Evolutionary conservation across 2,329 filamentous ascomycete genomes (phyloP).

Genomic region (Trichoderma koningii): DNA sequence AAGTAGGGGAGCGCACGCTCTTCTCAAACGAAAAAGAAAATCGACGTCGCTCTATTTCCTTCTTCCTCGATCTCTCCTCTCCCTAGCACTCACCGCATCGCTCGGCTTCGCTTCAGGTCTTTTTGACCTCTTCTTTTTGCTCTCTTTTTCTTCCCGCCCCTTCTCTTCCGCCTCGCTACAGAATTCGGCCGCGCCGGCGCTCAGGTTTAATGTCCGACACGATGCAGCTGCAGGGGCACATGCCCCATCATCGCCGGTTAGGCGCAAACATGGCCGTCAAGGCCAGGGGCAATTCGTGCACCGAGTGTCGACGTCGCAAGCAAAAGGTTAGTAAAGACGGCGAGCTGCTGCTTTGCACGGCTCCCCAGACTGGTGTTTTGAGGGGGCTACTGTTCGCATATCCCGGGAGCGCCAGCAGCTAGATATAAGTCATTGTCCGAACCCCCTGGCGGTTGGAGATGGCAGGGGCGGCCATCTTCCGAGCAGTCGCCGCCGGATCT

Average conservation of each 20-base stretch:
- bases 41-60: not conserved
- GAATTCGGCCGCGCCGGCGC: constrained; percentile 21
- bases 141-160: too few relatives aligned
- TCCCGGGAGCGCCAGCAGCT: constrained; percentile 14
- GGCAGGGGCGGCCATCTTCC: constrained; percentile 21
- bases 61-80: not conserved
- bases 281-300: constrained; percentile 47
- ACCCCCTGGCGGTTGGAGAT: constrained; percentile 20
- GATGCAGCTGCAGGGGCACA: constrained; percentile 31
- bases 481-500: not conserved
- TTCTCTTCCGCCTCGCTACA: constrained; percentile 4
- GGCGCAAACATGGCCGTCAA: constrained; percentile 26
- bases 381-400: not conserved
- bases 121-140: not conserved
- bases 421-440: constrained; percentile 25
- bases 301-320: constrained; percentile 54
- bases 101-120: constrained; percentile 11
- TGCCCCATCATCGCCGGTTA: constrained; percentile 31
- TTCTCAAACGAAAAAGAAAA: not conserved
- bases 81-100: constrained; percentile 13
- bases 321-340: constrained; percentile 47
- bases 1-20: not conserved
- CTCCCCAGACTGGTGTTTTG: constrained; percentile 7
- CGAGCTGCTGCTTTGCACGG: not conserved
- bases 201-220: constrained; percentile 41